phyloP scores from a whole-genome alignment of 805 yeast genomes.

The Blastobotrys parvus region DNA sequence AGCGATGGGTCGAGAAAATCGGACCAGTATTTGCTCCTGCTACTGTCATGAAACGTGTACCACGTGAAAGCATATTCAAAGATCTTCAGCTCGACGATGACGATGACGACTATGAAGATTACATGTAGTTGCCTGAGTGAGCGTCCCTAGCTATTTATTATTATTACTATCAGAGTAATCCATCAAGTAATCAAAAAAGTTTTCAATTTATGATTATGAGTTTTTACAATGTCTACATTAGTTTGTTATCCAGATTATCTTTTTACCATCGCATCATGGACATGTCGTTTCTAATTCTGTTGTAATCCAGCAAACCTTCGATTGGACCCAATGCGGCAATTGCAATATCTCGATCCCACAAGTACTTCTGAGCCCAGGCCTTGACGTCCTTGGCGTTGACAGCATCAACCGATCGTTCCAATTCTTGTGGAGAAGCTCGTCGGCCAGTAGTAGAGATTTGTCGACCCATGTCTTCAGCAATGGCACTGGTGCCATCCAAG shows the following conservation, averaged over 20 bases:
- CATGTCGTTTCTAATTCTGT: constrained; percentile 46
- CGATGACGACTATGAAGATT: constrained; percentile 25
- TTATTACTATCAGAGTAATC: no score
- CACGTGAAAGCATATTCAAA: constrained; percentile 51
- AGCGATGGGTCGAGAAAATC: constrained; percentile 80
- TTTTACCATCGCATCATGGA: constrained; percentile 32
- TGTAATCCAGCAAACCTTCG: constrained; percentile 58
- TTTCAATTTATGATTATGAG: constrained; percentile 11
- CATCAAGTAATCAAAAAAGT: background rate
- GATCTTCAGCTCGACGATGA: constrained; percentile 37
- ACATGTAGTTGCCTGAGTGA: no score
- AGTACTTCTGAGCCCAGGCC: constrained; percentile 78
- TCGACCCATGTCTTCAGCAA: constrained; percentile 97
- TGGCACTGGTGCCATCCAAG: constrained; percentile 89
- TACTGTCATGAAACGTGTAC: constrained; percentile 69
- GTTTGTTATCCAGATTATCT: background rate
- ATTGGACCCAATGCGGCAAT: constrained; percentile 88
- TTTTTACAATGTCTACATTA: background rate
- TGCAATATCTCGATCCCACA: constrained; percentile 73
- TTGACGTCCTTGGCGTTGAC: constrained; percentile 74
- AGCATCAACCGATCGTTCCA: constrained; percentile 64
- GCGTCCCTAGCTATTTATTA: no score
- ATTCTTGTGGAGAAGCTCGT: constrained; percentile 64
- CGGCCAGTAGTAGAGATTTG: constrained; percentile 92
- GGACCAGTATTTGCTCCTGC: constrained; percentile 72